A percentile compares a stretch with the other conserved stretches of the same genome.
Conservation (phyloP, 768 basidiomycete genomes). For the Boletales sp. region DNA sequence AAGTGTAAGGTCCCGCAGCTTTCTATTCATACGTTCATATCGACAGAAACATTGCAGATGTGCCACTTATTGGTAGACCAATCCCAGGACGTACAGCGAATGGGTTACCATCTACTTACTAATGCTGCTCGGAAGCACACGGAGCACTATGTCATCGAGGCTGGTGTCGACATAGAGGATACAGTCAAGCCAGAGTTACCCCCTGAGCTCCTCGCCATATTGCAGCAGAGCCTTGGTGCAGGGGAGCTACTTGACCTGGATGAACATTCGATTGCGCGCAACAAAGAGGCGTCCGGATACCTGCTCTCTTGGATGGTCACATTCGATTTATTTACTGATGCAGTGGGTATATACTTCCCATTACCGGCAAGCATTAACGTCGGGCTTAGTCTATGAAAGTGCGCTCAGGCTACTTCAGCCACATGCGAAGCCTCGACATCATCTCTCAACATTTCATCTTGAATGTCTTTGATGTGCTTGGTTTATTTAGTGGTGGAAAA, state of each 20-base stretch:
- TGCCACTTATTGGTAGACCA: constrained; percentile 71
- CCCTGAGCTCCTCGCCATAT: constrained; percentile 56
- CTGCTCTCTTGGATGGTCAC: constrained; percentile 89
- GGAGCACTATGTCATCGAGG: constrained; percentile 82
- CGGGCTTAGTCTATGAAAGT: constrained; percentile 76
- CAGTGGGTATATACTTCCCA: constrained; percentile 48
- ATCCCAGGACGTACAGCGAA: constrained; percentile 64
- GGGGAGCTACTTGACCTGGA: constrained; percentile 38
- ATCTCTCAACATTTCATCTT: constrained; percentile 67
- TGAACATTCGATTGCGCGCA: constrained; percentile 34
- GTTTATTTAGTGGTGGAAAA: constrained; percentile 58
- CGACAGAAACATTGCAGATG: constrained; percentile 49
- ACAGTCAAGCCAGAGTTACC: constrained; percentile 57
- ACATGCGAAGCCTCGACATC: constrained; percentile 69
- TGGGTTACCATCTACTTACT: constrained; percentile 70
- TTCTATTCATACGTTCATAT: background rate
- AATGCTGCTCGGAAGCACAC: constrained; percentile 71
- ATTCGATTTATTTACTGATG: constrained; percentile 79
- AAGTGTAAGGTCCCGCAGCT: constrained; percentile 40
- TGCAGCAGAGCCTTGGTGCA: constrained; percentile 46
- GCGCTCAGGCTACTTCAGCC: constrained; percentile 79
- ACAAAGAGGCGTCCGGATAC: constrained; percentile 53
- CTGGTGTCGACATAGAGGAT: constrained; percentile 71
- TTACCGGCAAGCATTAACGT: background rate
- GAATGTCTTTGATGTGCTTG: constrained; percentile 60